Conservation (phyloP, 106 monocot genomes). For the Ottelia alismoides region DNA sequence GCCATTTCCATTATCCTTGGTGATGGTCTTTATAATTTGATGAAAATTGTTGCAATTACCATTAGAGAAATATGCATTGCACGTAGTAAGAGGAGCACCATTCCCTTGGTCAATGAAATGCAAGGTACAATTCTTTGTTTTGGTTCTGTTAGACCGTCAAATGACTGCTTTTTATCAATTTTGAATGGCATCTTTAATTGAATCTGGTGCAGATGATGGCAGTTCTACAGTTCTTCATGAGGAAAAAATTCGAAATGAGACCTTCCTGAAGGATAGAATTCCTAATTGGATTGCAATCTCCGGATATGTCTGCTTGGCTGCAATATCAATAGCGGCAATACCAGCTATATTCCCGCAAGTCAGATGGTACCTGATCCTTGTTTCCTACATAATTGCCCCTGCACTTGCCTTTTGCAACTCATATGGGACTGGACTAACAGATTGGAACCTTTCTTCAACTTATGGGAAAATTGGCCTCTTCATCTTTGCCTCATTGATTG, state of each 20-base stretch:
- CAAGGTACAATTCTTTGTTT: slow-evolving; percentile 22
- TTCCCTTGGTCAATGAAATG: slow-evolving; percentile 23
- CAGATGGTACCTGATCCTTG: slow-evolving; percentile 59
- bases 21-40: slow-evolving; percentile 88
- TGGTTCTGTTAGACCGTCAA: not conserved
- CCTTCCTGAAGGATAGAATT: slow-evolving; percentile 58
- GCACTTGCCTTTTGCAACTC: slow-evolving; percentile 89
- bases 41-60: slow-evolving; percentile 60
- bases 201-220: slow-evolving; percentile 17
- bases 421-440: slow-evolving; percentile 76
- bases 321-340: slow-evolving; percentile 56
- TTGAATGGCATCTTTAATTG: not conserved
- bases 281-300: slow-evolving; percentile 60
- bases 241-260: slow-evolving; percentile 34
- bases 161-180: not conserved
- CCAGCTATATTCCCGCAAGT: slow-evolving; percentile 78
- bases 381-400: slow-evolving; percentile 54
- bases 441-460: slow-evolving; percentile 70
- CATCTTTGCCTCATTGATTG: slow-evolving; percentile 52
- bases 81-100: slow-evolving; percentile 17
- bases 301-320: slow-evolving; percentile 54
- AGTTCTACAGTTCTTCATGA: slow-evolving; percentile 21
- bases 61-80: slow-evolving; percentile 42
- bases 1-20: slow-evolving; percentile 84
- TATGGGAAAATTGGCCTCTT: slow-evolving; percentile 89